phyloP scores from a whole-genome alignment of 2,329 filamentous ascomycete species.

The Parascedosporium putredinis region DNA sequence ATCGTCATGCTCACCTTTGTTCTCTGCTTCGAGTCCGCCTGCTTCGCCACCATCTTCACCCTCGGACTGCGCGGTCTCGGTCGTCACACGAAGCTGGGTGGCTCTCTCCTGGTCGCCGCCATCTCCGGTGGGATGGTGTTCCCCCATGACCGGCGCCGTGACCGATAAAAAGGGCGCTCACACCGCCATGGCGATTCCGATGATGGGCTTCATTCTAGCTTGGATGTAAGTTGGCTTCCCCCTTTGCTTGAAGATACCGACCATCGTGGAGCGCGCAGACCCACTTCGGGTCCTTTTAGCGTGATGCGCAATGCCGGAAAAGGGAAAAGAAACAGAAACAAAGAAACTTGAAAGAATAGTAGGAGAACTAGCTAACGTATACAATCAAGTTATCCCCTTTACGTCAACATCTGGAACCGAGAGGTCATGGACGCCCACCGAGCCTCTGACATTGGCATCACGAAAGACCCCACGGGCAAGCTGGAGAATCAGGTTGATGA shows the following conservation, averaged over 20 bases:
- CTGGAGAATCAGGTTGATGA: not conserved
- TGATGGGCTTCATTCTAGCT: constrained; percentile 11
- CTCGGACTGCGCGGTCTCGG: constrained; percentile 50
- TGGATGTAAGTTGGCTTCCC: constrained; percentile 8
- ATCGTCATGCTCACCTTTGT: constrained; percentile 45
- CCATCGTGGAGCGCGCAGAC: too few relatives aligned
- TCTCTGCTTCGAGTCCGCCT: constrained; percentile 46
- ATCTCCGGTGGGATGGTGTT: constrained; percentile 46
- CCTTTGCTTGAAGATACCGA: not conserved
- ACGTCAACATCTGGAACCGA: constrained; percentile 10
- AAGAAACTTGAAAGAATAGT: too few relatives aligned
- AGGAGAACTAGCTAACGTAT: constrained; percentile 6
- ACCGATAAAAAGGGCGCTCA: constrained; percentile 35
- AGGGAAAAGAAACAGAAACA: too few relatives aligned
- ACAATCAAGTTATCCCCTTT: constrained; percentile 9
- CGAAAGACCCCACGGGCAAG: not conserved
- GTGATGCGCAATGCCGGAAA: too few relatives aligned
- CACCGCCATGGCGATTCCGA: constrained; percentile 10
- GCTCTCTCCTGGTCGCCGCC: constrained; percentile 45
- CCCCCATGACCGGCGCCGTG: constrained; percentile 56
- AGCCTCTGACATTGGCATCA: constrained; percentile 6
- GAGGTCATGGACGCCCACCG: constrained; percentile 9
- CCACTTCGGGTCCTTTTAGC: too few relatives aligned
- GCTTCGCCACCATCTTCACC: constrained; percentile 50
- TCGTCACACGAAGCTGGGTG: constrained; percentile 60